phyloP scores from a whole-genome alignment of 202 grass and related monocot genomes.

The Zoysia matrella region DNA sequence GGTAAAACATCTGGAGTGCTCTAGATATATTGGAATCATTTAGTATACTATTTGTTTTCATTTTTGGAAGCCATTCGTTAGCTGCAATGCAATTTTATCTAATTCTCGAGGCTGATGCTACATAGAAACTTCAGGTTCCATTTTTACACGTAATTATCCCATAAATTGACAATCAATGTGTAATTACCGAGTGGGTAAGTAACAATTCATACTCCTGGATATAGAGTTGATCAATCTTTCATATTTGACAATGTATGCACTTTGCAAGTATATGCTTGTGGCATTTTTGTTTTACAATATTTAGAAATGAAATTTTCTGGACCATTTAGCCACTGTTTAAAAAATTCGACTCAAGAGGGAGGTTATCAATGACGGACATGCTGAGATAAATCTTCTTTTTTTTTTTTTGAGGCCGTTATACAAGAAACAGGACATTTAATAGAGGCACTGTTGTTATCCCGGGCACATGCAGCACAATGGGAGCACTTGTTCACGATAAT shows the following conservation, averaged over 20 bases:
- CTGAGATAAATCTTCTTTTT: no score
- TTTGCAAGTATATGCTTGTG: constrained; percentile 4
- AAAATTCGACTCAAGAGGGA: constrained; percentile 6
- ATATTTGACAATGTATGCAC: constrained; percentile 9
- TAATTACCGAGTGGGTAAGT: constrained; percentile 39
- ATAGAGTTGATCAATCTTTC: constrained; percentile 15
- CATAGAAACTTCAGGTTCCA: constrained; percentile 38
- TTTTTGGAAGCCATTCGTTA: constrained; percentile 34
- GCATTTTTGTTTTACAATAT: neutral
- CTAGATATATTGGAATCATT: constrained; percentile 36
- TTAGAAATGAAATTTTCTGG: neutral
- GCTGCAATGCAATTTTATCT: constrained; percentile 33
- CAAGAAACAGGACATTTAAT: no score
- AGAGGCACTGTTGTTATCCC: no score
- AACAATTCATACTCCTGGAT: constrained; percentile 45
- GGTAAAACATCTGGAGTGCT: constrained; percentile 25
- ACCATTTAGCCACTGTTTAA: neutral
- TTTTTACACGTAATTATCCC: constrained; percentile 52
- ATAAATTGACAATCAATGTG: constrained; percentile 40
- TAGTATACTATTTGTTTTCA: neutral
- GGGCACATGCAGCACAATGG: no score
- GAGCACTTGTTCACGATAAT: no score
- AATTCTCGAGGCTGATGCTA: constrained; percentile 38
- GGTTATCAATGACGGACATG: neutral
- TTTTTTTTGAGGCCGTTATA: no score